phyloP scores from a whole-genome alignment of 176 grass and related monocot genomes.

The Lolium perenne region DNA sequence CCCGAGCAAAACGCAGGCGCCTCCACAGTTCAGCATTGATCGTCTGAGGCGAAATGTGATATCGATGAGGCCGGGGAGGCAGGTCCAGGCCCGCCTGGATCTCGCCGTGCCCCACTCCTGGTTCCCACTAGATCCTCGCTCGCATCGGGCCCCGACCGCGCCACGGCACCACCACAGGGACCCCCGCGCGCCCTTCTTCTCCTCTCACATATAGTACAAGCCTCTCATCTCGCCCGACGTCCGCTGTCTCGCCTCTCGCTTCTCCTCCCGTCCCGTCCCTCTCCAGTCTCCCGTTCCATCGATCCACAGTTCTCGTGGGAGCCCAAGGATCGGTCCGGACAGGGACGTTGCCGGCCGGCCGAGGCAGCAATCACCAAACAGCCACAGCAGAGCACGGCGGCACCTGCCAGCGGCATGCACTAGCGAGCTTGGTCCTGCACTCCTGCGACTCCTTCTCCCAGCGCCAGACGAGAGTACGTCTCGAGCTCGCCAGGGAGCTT shows the following conservation, averaged over 20 bases:
- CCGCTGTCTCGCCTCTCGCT: neutral
- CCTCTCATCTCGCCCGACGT: neutral
- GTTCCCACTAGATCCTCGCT: conserved; percentile 53
- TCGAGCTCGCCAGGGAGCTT: neutral
- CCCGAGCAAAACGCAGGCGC: neutral
- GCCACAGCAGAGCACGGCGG: neutral
- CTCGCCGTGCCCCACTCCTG: conserved; percentile 2
- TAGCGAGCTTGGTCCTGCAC: too few relatives aligned
- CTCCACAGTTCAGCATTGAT: neutral
- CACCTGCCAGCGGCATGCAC: too few relatives aligned
- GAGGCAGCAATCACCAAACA: neutral
- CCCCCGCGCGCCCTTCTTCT: neutral
- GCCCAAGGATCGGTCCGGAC: conserved; percentile 49
- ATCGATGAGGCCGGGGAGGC: neutral
- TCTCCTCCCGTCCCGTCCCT: neutral
- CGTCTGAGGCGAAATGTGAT: neutral
- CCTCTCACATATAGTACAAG: neutral
- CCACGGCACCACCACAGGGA: conserved; percentile 4
- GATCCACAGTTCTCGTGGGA: conserved; percentile 54
- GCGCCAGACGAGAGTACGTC: too few relatives aligned
- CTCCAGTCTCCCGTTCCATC: conserved; percentile 38
- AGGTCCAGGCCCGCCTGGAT: conserved; percentile 26
- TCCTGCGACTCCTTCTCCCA: too few relatives aligned
- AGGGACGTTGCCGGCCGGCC: conserved; percentile 12
- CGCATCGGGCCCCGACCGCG: conserved; percentile 23